Evolutionary conservation across 805 yeast species (phyloP), one percentile per base, ranked within the genome.

Genomic region (Lipomyces yamanashiensis): DNA sequence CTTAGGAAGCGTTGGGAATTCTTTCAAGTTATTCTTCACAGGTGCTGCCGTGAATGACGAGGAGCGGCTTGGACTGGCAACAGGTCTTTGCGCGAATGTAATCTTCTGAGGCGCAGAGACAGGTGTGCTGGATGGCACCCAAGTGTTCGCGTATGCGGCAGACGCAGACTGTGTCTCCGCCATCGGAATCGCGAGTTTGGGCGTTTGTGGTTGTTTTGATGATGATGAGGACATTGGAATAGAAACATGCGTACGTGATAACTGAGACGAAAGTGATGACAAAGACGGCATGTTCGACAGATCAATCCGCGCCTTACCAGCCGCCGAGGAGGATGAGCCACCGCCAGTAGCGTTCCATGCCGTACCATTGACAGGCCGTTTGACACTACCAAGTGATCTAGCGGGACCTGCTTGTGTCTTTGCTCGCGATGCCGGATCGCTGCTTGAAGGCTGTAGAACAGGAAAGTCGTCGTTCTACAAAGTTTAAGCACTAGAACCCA

Each of bases 1-100:
- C 34, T 62, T 40, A 23, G 69, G 69, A 23, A 66, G 54, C 3
- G 69, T 12, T n/a, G 69, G 69, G 50, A 66, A 66, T 8, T 65
- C 68, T 17, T 45, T 65, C 54, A 61, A 39, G 33, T 61, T 64
- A 8, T 61, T 61, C 12, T 36, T n/a, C 3, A 34, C 19, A n/a
- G 62, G 28, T 28, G 51, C 13, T 12, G 19, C 36, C 12, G 13
- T 44, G n/a, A 59, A 28, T 13, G 58, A 12, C 43, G 61, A 37
- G 33, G 63, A 17, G 36, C 53, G 21, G 21, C 19, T 34, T 23
- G 54, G 19, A 7, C 40, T 40, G 13, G 50, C 23, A 8, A 33
- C 36, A 10, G 64, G 58, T 48, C 49, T 49, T 39, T 39, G 51
- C 17, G 66, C 61, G 49, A 58, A 52, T 4, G 58, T 41, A 9